phyloP scores from a whole-genome alignment of 1,139 yeast species.

The Yamadazyma taylorii region DNA sequence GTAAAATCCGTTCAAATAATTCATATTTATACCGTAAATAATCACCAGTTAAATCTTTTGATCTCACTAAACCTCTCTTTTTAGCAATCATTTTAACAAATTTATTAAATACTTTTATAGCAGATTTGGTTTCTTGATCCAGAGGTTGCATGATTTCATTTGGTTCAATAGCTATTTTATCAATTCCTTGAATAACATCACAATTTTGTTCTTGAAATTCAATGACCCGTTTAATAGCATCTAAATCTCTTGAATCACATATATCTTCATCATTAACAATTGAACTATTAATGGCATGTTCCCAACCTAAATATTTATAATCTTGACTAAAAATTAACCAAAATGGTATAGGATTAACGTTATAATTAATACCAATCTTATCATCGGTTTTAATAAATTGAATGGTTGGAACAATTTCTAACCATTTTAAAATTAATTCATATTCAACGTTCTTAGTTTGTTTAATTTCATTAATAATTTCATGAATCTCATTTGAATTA shows the following conservation, averaged over 20 bases:
- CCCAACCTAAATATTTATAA: slow-evolving; percentile 14
- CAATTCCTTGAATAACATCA: slow-evolving; percentile 28
- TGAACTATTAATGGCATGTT: slow-evolving; percentile 2
- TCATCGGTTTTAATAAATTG: slow-evolving; percentile 19
- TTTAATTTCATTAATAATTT: slow-evolving; percentile 12
- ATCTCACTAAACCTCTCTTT: slow-evolving; percentile 1
- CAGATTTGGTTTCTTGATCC: slow-evolving; percentile 5
- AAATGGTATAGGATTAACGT: slow-evolving; percentile 17
- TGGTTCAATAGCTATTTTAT: slow-evolving; percentile 16
- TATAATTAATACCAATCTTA: slow-evolving; percentile 19
- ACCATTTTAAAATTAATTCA: slow-evolving; percentile 25
- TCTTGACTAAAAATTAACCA: slow-evolving; percentile 15
- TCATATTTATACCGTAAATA: slow-evolving; percentile 13
- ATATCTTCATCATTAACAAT: slow-evolving; percentile 11
- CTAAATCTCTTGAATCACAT: slow-evolving; percentile 11
- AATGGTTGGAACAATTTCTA: slow-evolving; percentile 25
- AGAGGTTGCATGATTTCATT: slow-evolving; percentile 5
- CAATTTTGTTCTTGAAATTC: slow-evolving; percentile 25
- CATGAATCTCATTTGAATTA: slow-evolving; percentile 7
- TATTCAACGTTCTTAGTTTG: slow-evolving; percentile 13
- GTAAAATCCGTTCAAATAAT: slow-evolving; percentile 7
- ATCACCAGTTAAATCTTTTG: slow-evolving; percentile 5
- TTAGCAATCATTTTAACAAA: slow-evolving; percentile 12
- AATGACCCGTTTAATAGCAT: slow-evolving; percentile 14
- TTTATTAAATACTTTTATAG: slow-evolving; percentile 8